A percentile compares a stretch with the other conserved stretches of the same genome.
Evolutionary conservation across 1,139 yeast genomes (phyloP).

Genomic region (Geotrichum siamense): DNA sequence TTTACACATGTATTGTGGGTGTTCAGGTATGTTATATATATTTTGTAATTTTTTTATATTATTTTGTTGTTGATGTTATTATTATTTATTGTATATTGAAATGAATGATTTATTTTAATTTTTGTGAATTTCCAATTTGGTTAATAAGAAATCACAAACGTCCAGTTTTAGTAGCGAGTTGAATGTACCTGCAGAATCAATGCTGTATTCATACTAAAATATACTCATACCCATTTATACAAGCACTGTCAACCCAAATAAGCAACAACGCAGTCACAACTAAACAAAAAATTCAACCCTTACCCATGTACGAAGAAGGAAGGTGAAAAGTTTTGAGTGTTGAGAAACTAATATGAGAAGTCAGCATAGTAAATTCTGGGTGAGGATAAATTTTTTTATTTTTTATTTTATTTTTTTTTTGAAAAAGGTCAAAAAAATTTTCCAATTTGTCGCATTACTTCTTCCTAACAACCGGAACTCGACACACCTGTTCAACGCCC

Average conservation of each 20-base stretch:
- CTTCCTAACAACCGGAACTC: constrained; percentile 10
- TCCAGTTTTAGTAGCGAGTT: too few relatives aligned
- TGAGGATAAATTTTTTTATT: constrained; percentile 8
- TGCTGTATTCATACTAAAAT: too few relatives aligned
- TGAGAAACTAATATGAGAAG: too few relatives aligned
- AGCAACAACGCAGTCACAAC: too few relatives aligned
- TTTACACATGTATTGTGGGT: not conserved
- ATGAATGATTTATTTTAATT: not conserved
- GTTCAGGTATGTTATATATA: not conserved
- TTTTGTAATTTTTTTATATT: constrained; percentile 2
- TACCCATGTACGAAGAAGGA: too few relatives aligned
- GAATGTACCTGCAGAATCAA: too few relatives aligned
- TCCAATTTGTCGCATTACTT: constrained; percentile 1
- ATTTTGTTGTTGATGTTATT: constrained; percentile 3
- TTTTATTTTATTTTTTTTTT: not conserved
- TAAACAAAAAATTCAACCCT: too few relatives aligned
- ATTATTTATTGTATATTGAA: not conserved
- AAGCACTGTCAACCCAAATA: too few relatives aligned
- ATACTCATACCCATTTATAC: too few relatives aligned
- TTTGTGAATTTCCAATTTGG: not conserved
- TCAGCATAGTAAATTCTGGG: too few relatives aligned
- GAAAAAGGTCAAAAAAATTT: constrained; percentile 5
- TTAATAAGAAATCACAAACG: too few relatives aligned
- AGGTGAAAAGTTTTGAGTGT: too few relatives aligned
- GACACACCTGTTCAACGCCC: constrained; percentile 16